These are phyloP conservation scores for Candida maesae DNA, from an alignment of 805 yeast genomes.

Conservation along the genomic window DNA sequence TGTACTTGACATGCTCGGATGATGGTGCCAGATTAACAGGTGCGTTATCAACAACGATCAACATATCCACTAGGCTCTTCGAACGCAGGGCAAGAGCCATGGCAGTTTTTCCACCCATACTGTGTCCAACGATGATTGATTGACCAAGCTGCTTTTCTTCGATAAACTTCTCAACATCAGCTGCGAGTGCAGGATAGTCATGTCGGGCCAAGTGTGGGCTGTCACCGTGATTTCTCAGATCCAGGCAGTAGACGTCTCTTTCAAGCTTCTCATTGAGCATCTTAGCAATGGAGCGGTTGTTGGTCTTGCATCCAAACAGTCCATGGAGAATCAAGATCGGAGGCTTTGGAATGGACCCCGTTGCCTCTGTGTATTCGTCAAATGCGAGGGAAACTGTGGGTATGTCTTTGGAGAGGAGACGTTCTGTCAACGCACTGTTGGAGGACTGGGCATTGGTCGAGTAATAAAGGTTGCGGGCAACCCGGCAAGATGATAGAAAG, in stretches of 20 bases:
- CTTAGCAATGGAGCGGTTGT: constrained; percentile 76
- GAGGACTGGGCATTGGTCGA: constrained; percentile 3
- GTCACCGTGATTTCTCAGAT: constrained; percentile 88
- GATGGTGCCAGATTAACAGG: constrained; percentile 65
- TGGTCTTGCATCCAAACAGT: constrained; percentile 77
- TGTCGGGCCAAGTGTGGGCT: constrained; percentile 74
- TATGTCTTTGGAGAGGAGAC: constrained; percentile 33
- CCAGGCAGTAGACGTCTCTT: constrained; percentile 65
- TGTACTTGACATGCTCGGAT: constrained; percentile 62
- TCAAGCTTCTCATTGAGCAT: constrained; percentile 43
- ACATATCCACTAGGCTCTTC: constrained; percentile 55
- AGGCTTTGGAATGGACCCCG: constrained; percentile 30
- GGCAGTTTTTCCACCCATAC: constrained; percentile 93
- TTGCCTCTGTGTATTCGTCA: constrained; percentile 41
- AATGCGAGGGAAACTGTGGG: constrained; percentile 52
- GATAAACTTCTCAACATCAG: constrained; percentile 79
- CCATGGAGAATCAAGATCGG: constrained; percentile 88
- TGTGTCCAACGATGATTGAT: constrained; percentile 73
- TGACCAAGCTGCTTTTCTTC: constrained; percentile 32
- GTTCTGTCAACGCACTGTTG: constrained; percentile 23
- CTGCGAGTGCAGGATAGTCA: constrained; percentile 77
- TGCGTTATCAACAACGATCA: constrained; percentile 85
- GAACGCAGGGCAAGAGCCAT: constrained; percentile 78
- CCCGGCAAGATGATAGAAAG: background rate
- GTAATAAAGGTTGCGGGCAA: constrained; percentile 4